A percentile compares a stretch with the other conserved stretches of the same genome.
phyloP scores from a whole-genome alignment of 768 basidiomycete genomes.

The Boletus rubroflammeus region DNA sequence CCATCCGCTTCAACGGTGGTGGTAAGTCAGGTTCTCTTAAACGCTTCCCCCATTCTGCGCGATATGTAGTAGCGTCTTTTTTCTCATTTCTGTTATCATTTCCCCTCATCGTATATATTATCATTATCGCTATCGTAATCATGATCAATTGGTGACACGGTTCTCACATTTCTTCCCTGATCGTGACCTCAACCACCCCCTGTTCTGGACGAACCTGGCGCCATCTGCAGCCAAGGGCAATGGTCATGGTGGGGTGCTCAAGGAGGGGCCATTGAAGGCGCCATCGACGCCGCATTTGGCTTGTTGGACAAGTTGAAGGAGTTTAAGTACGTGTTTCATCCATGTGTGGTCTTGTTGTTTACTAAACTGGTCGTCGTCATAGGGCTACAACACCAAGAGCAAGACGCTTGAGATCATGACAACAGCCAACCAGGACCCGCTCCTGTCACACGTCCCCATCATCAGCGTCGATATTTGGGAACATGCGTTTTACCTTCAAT shows the following conservation, averaged over 20 bases:
- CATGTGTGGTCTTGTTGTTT: not conserved
- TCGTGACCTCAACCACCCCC: conserved; percentile 93
- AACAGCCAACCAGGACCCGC: conserved; percentile 95
- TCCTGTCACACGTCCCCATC: conserved; percentile 71
- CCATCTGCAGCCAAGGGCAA: conserved; percentile 51
- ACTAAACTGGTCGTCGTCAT: not conserved
- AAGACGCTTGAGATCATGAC: conserved; percentile 83
- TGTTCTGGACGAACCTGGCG: conserved; percentile 95
- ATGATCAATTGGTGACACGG: not conserved
- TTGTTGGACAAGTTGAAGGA: conserved; percentile 73
- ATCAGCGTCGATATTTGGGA: conserved; percentile 96
- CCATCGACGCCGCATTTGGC: conserved; percentile 64
- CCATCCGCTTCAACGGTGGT: conserved; percentile 95
- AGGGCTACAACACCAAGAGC: conserved; percentile 68
- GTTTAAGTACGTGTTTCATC: conserved; percentile 68
- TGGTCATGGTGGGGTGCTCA: conserved; percentile 58
- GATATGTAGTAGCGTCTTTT: too few species aligned
- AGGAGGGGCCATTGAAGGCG: conserved; percentile 63
- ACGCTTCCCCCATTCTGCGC: not conserved
- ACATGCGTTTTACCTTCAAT: conserved; percentile 95
- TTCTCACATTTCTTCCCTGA: too few species aligned
- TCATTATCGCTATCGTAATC: conserved; percentile 17
- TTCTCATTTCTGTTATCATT: not conserved
- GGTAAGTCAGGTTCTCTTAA: conserved; percentile 53
- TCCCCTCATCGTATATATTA: too few species aligned